Base-by-base conservation (phyloP, 2,329 filamentous ascomycete species). In the Arthrobotrys sphaeroides region DNA sequence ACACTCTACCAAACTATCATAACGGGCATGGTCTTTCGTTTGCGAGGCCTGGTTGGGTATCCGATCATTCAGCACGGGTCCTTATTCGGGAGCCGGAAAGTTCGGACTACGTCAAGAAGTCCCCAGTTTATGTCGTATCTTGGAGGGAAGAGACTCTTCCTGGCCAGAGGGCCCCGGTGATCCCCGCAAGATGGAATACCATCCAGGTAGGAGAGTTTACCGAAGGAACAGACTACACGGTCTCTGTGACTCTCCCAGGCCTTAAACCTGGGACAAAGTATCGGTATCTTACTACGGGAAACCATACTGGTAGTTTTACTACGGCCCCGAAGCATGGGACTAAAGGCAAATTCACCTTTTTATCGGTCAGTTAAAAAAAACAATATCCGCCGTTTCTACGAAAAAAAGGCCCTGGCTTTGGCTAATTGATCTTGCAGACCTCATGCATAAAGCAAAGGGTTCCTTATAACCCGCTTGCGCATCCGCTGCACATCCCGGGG, bases 371-470 rank as follows among this genome's bases (percentile, higher is more conserved):
- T 45, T 13, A n/a, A n/a, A n/a, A n/a, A n/a, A n/a, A n/a, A n/a
- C n/a, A n/a, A n/a, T n/a, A n/a, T n/a, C n/a, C n/a, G n/a, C 13
- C n/a, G 5, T 22, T 31, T 22, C 18, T 6, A 16, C 33, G 3
- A 7, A 13, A 20, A 43, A 12, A 3, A 16, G 28, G 26, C 16
- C 7, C 2, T 12, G 10, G n/a, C 36, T 2, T 42, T 4, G 43
- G 13, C 33, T 28, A 28, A 64, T 5, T n/a, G 3, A n/a, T 38
- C 1, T 9, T 26, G 5, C 45, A 75, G 72, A 95, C 93, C 0
- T 97, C 93, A 43, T 99, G 95, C 83, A 93, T 98, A 80, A 92
- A 97, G 79, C 90, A 91, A 9, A 90, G 93, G 16, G 93, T 98
- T 67, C 95, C 95, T 0, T 99, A 99, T 83, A 91, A 87, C 45